Percentiles rank a stretch among this genome's conserved stretches.
Evolutionary conservation across 2,329 filamentous ascomycete species (phyloP).

Genomic region (Penicillium brevicompactum): DNA sequence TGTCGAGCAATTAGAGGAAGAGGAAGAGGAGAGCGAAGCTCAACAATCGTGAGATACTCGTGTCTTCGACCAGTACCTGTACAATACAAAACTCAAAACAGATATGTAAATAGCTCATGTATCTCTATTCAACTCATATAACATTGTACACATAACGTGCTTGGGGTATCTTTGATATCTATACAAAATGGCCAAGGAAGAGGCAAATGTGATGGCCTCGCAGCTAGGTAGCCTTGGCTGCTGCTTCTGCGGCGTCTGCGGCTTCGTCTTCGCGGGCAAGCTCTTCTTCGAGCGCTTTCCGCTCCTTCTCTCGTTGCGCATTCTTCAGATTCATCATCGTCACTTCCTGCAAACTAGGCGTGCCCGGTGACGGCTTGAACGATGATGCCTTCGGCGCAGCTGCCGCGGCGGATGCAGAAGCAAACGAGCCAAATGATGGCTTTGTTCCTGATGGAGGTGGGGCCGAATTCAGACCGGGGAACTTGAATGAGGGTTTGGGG

Average conservation of each 20-base stretch:
- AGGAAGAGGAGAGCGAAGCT: constrained; percentile 24
- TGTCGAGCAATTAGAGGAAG: constrained; percentile 41
- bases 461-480: constrained; percentile 35
- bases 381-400: constrained; percentile 31
- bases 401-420: constrained; percentile 33
- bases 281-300: constrained; percentile 56
- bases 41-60: not conserved
- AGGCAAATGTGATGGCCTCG: not conserved
- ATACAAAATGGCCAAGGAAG: not conserved
- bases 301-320: constrained; percentile 56
- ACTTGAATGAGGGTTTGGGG: constrained; percentile 35
- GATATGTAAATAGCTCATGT: constrained; percentile 23
- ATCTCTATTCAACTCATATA: constrained; percentile 13
- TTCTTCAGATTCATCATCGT: constrained; percentile 61
- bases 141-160: constrained; percentile 7
- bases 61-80: constrained; percentile 16
- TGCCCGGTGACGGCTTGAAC: constrained; percentile 28
- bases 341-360: constrained; percentile 47
- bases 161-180: constrained; percentile 28
- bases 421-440: constrained; percentile 47
- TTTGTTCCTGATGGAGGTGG: constrained; percentile 32
- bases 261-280: constrained; percentile 52
- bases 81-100: constrained; percentile 20
- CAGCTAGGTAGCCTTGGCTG: constrained; percentile 16
- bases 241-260: constrained; percentile 38